phyloP scores from a whole-genome alignment of 1,284 basidiomycete genomes.

The Marasmius oreades region DNA sequence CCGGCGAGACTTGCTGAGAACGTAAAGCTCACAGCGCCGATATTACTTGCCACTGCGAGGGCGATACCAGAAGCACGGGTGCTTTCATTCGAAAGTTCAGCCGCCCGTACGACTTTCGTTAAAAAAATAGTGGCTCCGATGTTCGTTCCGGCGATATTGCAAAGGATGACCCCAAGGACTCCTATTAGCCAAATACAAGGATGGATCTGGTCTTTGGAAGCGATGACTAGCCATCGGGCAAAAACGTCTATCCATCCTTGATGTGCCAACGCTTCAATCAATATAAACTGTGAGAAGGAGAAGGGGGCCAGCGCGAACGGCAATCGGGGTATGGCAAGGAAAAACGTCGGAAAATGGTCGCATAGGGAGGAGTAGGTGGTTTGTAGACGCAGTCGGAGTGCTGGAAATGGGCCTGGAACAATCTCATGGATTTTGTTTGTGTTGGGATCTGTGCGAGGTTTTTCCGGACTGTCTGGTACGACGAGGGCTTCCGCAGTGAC shows the following conservation, averaged over 20 bases:
- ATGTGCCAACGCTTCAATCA: slow-evolving; percentile 81
- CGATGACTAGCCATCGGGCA: slow-evolving; percentile 62
- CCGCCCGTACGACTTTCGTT: slow-evolving; percentile 44
- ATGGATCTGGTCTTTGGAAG: slow-evolving; percentile 41
- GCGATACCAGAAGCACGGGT: slow-evolving; percentile 42
- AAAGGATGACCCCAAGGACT: slow-evolving; percentile 68
- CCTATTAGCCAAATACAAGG: slow-evolving; percentile 56
- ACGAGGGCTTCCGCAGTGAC: too few species aligned
- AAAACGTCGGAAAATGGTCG: slow-evolving; percentile 69
- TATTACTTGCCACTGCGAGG: slow-evolving; percentile 72
- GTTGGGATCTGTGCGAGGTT: background rate
- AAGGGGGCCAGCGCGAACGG: slow-evolving; percentile 87
- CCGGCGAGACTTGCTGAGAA: slow-evolving; percentile 91
- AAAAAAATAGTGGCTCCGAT: slow-evolving; percentile 95
- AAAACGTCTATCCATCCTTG: slow-evolving; percentile 94
- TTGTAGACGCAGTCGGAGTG: slow-evolving; percentile 20
- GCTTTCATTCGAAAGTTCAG: slow-evolving; percentile 26
- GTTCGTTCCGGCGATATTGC: slow-evolving; percentile 91
- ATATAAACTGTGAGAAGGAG: slow-evolving; percentile 93
- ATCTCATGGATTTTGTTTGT: background rate
- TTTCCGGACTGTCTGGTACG: background rate
- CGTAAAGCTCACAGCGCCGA: slow-evolving; percentile 89
- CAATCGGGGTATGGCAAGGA: slow-evolving; percentile 65
- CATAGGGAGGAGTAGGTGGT: slow-evolving; percentile 24
- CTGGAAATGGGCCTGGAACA: slow-evolving; percentile 12